A percentile compares a stretch with the other conserved stretches of the same genome.
These are phyloP conservation scores for Penicillium maclennaniae DNA, from an alignment of 495 filamentous ascomycete genomes.

Conservation along the genomic window DNA sequence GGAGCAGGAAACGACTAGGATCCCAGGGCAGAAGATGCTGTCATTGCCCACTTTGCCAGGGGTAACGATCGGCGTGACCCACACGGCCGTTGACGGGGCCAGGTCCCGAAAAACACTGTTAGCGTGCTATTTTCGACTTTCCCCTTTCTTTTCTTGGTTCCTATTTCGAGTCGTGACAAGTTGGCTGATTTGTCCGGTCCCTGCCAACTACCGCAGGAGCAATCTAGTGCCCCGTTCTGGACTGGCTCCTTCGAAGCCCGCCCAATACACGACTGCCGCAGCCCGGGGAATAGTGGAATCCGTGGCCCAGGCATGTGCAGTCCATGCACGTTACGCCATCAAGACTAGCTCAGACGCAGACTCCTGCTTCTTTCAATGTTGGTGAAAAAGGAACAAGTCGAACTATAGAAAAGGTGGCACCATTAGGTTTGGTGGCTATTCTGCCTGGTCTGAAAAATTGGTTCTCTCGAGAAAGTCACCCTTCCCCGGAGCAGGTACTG, in stretches of 20 bases:
- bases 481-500: neutral
- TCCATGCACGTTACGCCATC: constrained; percentile 4
- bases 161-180: too few relatives aligned
- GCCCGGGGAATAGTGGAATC: constrained; percentile 11
- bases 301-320: constrained; percentile 7
- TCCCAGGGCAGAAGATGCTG: constrained; percentile 9
- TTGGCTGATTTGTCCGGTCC: neutral
- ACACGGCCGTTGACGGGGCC: constrained; percentile 18
- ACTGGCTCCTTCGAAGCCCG: constrained; percentile 10
- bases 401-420: neutral
- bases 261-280: neutral
- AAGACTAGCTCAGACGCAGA: neutral
- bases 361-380: neutral
- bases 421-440: neutral
- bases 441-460: neutral
- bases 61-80: constrained; percentile 20
- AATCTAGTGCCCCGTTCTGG: constrained; percentile 2
- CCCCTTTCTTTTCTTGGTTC: constrained; percentile 7
- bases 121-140: neutral
- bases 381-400: neutral
- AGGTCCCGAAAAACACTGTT: neutral
- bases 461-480: neutral
- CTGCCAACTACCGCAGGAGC: constrained; percentile 2
- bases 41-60: constrained; percentile 13
- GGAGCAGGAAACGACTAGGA: constrained; percentile 13